Conservation (phyloP, 495 filamentous ascomycete genomes). For the Xylaria curta region DNA sequence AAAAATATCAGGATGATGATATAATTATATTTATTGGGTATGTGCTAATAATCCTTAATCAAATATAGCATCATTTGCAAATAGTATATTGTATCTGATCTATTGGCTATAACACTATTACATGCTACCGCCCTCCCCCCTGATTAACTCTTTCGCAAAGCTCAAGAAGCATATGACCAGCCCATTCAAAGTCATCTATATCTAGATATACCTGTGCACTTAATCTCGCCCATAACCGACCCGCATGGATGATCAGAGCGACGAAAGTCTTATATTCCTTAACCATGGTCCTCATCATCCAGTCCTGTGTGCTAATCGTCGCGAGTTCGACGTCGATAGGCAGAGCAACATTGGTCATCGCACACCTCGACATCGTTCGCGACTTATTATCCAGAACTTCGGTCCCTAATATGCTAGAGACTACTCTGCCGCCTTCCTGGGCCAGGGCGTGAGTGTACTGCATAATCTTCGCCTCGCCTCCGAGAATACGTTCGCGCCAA, state of each 20-base stretch:
- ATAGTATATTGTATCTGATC: not conserved
- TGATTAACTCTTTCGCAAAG: constrained; percentile 65
- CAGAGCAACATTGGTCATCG: constrained; percentile 75
- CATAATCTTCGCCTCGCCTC: constrained; percentile 74
- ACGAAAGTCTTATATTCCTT: constrained; percentile 74
- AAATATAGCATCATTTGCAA: not conserved
- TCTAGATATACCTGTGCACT: constrained; percentile 85
- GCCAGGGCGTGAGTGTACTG: constrained; percentile 65
- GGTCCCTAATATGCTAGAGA: constrained; percentile 70
- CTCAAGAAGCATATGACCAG: constrained; percentile 62
- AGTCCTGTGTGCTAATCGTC: constrained; percentile 49
- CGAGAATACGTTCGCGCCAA: constrained; percentile 71
- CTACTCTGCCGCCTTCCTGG: constrained; percentile 60
- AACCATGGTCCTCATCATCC: constrained; percentile 62
- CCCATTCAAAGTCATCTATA: constrained; percentile 77
- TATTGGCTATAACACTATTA: not conserved
- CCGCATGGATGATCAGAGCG: constrained; percentile 63
- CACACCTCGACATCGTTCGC: constrained; percentile 50
- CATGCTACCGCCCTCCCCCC: constrained; percentile 46
- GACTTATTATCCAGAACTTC: constrained; percentile 68
- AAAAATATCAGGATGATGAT: not conserved
- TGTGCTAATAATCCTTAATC: not conserved
- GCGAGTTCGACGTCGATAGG: constrained; percentile 61
- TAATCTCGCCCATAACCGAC: constrained; percentile 70
- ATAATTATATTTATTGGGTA: not conserved